A percentile compares a stretch with the other conserved stretches of the same genome.
phyloP scores from a whole-genome alignment of 345 rosid genomes.

The Schrenkiella parvula region DNA sequence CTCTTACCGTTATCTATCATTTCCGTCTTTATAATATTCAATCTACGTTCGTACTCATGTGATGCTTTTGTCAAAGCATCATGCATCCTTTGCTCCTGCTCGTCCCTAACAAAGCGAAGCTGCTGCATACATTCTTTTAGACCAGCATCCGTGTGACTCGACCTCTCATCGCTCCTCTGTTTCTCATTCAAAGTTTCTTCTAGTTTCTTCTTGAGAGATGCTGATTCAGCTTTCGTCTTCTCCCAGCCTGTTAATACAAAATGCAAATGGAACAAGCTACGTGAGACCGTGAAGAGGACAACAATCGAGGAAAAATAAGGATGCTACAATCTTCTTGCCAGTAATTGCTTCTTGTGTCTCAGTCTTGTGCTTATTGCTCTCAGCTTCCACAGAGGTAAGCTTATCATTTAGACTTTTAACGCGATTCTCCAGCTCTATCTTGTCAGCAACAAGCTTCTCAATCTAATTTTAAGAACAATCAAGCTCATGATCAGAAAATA shows the following conservation, averaged over 20 bases:
- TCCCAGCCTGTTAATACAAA: conserved; percentile 48
- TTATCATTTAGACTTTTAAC: conserved; percentile 44
- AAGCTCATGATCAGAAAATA: conserved; percentile 7
- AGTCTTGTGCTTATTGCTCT: conserved; percentile 50
- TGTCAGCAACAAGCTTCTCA: conserved; percentile 46
- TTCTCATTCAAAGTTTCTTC: conserved; percentile 56
- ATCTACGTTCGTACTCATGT: conserved; percentile 49
- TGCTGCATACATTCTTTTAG: conserved; percentile 86
- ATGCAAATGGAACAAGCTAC: not conserved
- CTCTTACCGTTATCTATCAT: conserved; percentile 46
- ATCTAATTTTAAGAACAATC: conserved; percentile 28
- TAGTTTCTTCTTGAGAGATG: conserved; percentile 50
- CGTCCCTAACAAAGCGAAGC: conserved; percentile 69
- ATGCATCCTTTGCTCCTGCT: conserved; percentile 76
- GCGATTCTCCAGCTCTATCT: conserved; percentile 56
- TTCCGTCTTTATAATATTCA: conserved; percentile 44
- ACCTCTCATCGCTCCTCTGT: conserved; percentile 49
- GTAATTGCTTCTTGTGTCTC: conserved; percentile 52
- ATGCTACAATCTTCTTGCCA: too few species aligned
- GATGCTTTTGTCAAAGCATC: conserved; percentile 69
- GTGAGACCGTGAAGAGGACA: not conserved
- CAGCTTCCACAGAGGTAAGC: conserved; percentile 53
- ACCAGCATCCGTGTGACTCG: conserved; percentile 56
- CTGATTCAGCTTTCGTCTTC: conserved; percentile 57
- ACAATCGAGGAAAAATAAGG: not conserved